Percentiles rank a stretch among this genome's conserved stretches.
Evolutionary conservation across 176 grass and related monocot genomes (phyloP).

Genomic region (Poa annua): DNA sequence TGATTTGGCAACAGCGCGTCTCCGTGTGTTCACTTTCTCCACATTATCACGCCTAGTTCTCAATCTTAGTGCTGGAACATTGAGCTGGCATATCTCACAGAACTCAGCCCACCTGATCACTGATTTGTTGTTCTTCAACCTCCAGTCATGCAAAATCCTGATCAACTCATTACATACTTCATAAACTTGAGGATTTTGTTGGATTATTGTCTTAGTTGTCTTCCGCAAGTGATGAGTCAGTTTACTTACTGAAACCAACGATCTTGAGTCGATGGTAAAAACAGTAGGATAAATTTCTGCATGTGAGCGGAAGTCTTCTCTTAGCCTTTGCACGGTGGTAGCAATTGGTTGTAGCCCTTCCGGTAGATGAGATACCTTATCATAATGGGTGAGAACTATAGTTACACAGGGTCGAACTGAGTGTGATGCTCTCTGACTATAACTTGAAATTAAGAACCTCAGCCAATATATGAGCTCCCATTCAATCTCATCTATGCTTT

Average conservation of each 20-base stretch:
- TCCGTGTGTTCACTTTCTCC: conserved; percentile 62
- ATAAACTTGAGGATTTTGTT: conserved; percentile 74
- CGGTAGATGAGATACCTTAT: conserved; percentile 64
- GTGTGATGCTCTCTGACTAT: conserved; percentile 50
- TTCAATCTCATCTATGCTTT: conserved; percentile 73
- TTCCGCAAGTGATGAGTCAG: conserved; percentile 66
- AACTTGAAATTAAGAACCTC: conserved; percentile 77
- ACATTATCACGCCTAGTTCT: conserved; percentile 76
- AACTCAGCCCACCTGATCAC: conserved; percentile 82
- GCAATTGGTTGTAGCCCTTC: conserved; percentile 64
- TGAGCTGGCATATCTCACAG: conserved; percentile 84
- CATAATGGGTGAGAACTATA: conserved; percentile 80
- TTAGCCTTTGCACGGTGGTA: conserved; percentile 67
- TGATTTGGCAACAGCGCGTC: conserved; percentile 65
- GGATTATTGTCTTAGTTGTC: conserved; percentile 74
- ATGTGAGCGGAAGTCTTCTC: conserved; percentile 77
- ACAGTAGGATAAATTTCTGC: conserved; percentile 87
- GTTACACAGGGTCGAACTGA: conserved; percentile 65
- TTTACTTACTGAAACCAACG: conserved; percentile 73
- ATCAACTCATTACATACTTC: conserved; percentile 82
- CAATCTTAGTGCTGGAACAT: conserved; percentile 62
- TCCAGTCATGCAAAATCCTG: conserved; percentile 70
- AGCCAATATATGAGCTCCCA: conserved; percentile 81
- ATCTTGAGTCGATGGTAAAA: conserved; percentile 89
- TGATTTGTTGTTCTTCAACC: conserved; percentile 64